Conservation (phyloP, 768 basidiomycete species). For the Leccinum longicurvipes region DNA sequence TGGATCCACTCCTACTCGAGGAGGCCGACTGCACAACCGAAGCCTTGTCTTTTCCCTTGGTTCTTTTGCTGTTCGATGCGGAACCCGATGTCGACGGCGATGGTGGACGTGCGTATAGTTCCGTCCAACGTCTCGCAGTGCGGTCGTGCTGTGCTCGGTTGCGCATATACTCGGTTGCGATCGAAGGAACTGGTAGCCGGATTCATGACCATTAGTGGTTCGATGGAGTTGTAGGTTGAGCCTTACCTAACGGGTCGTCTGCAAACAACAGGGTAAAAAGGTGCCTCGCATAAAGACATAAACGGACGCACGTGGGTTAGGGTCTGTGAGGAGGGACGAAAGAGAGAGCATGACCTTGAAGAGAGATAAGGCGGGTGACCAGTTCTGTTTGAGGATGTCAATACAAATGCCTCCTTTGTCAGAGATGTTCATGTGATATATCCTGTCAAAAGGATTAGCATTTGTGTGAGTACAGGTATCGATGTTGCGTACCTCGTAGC, state of each 20-base stretch:
- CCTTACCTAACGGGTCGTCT: conserved; percentile 72
- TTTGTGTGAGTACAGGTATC: neutral
- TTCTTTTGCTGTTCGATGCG: conserved; percentile 14
- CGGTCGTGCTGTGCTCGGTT: conserved; percentile 70
- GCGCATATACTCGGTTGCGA: conserved; percentile 65
- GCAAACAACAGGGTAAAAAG: conserved; percentile 9
- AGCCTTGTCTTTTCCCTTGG: conserved; percentile 38
- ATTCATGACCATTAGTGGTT: neutral
- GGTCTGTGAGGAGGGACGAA: conserved; percentile 89
- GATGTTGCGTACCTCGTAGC: conserved; percentile 54
- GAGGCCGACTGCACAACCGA: conserved; percentile 4
- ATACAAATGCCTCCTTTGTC: conserved; percentile 79
- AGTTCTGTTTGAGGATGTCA: conserved; percentile 89
- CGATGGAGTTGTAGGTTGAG: neutral
- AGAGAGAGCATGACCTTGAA: conserved; percentile 95
- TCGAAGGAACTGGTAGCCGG: conserved; percentile 52
- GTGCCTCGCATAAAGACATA: neutral
- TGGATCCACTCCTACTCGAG: conserved; percentile 4
- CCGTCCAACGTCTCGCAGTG: conserved; percentile 77
- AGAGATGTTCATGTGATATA: conserved; percentile 89
- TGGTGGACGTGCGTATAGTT: conserved; percentile 59
- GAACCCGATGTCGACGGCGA: conserved; percentile 17
- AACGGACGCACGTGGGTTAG: conserved; percentile 75
- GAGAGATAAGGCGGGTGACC: conserved; percentile 91
- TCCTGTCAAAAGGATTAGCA: conserved; percentile 39